Evolutionary conservation across 805 yeast species (phyloP), one percentile per base, ranked within the genome.

Genomic region (Candida methanosorbosa): DNA sequence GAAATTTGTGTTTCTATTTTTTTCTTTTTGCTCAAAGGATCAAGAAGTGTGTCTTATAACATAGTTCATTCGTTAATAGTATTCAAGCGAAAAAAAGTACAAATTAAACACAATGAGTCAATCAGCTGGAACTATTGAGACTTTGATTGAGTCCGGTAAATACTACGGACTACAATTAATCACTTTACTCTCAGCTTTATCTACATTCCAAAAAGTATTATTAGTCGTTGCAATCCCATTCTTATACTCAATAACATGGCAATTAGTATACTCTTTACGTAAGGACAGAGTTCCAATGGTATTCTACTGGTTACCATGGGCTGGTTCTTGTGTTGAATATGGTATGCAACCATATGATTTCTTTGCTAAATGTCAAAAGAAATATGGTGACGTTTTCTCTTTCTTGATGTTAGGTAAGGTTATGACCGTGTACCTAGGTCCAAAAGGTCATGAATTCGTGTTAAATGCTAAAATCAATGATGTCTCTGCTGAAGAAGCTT

Each of bases 371-470:
- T 81, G 88, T 59, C 83, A 87, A 46, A 55, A 68, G 45, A 81
- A 86, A 57, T 75, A 90, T 52, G 98, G 98, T 43, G 97, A 92
- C 58, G 84, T 86, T 33, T 92, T 87, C 54, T 79, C 97, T 18
- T 92, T 92, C 53, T 73, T 88, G 42, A 60, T 92, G 57, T 68
- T 92, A 47, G 98, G 98, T 36, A 82, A 75, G 52, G 81, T 78
- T 27, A 86, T 90, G 95, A 88, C 97, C 5, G 98, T 92, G 37
- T 87, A 85, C 54, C 66, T 92, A 49, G 98, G 97, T 33, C 97
- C 97, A 48, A 84, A 84, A 62, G 98, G 98, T 46, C 96, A 92
- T 60, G 98, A 92, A 58, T 88, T 92, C 56, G 86, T 90, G 30
- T 76, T 92, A 48, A 92, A 92, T 60, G 85, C 95, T 29, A 88